Base-by-base conservation (phyloP, 805 yeast genomes). In the Saccharomycopsis sp. region DNA sequence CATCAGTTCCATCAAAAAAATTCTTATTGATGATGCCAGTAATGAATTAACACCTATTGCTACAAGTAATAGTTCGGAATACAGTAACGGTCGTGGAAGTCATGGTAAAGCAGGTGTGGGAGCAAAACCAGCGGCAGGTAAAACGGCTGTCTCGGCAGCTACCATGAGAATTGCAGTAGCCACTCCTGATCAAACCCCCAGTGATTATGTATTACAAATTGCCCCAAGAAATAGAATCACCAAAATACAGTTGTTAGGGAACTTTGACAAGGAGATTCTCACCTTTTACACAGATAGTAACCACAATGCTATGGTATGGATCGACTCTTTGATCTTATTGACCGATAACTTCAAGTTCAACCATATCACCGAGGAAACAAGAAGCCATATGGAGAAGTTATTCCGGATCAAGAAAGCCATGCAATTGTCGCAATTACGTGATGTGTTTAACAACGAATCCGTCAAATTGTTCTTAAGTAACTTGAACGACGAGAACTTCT, bases 321-420 rank as follows among this genome's bases (percentile, higher is more conserved):
- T 58, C 2, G 61, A 58, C 20, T 9, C 59, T 2, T 20, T 58
- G 19, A 58, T 24, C 20, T 51, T 56, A 23, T 29, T 58, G 34
- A 44, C 47, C 15, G 25, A 51, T 20, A 54, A 54, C 14, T 58
- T 58, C 52, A 41, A 29, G 2, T 58, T 58, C 55, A 35, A 34
- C 17, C 38, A 38, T 15, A 35, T 55, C 8, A 47, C 61, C 22
- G 17, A 12, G n/a, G 61, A 58, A 3, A 51, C 58, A 19, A 47
- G 51, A 29, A 22, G 8, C 15, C 61, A 55, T 19, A 54, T 58
- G 54, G 53, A 58, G 61, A 54, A 58, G 52, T 52, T 58, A 17
- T 58, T 58, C 35, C 58, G 55, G 34, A 54, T 58, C 47, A 58
- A 55, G 23, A 25, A 52, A n/a, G 34, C 55, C 8, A 38, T 58